phyloP scores from a whole-genome alignment of 257 asterid genomes.

The Solanum sejunctum region DNA sequence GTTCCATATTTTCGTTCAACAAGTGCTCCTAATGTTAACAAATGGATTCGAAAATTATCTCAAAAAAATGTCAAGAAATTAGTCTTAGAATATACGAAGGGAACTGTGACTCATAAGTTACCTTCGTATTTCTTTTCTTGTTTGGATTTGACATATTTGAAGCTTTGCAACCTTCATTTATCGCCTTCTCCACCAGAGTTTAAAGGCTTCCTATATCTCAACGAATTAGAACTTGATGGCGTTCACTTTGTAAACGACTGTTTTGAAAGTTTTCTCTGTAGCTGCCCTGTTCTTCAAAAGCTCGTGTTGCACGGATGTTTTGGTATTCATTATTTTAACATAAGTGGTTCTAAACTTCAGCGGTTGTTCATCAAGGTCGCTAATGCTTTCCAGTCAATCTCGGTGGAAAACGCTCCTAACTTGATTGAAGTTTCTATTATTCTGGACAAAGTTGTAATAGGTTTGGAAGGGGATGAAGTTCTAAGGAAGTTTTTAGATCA shows the following conservation, averaged over 20 bases:
- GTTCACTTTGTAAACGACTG: neutral
- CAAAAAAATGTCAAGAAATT: neutral
- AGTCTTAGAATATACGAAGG: neutral
- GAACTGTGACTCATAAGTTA: neutral
- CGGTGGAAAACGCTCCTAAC: neutral
- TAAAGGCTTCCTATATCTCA: neutral
- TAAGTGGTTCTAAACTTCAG: neutral
- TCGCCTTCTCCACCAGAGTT: neutral
- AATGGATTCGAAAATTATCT: neutral
- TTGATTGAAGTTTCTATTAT: neutral
- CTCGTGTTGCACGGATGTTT: neutral
- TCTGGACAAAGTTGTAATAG: neutral
- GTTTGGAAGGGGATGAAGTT: neutral
- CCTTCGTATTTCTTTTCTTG: neutral
- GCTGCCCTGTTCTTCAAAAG: neutral
- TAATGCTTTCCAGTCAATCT: neutral
- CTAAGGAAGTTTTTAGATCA: neutral
- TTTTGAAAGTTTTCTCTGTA: neutral
- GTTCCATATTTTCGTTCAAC: neutral
- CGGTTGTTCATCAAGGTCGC: neutral
- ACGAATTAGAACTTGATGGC: neutral
- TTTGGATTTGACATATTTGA: neutral
- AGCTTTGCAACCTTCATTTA: neutral
- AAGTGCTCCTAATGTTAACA: neutral
- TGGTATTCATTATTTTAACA: neutral